Conservation (phyloP, 2,329 filamentous ascomycete genomes). For the Capronia epimyces region DNA sequence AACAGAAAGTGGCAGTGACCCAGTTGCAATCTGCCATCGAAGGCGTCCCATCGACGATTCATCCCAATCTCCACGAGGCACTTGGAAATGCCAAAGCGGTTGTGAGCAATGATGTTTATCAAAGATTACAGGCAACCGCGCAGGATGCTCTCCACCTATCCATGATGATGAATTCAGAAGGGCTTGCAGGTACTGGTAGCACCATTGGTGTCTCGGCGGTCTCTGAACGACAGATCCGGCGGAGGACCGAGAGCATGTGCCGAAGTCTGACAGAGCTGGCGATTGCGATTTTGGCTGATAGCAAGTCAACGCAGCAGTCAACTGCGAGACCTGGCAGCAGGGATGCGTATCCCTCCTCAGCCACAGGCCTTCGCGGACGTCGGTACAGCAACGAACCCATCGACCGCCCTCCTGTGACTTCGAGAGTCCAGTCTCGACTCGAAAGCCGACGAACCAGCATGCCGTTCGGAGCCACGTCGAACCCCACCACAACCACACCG, state of each 20-base stretch:
- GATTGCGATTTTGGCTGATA: conserved; percentile 68
- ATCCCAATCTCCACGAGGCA: conserved; percentile 75
- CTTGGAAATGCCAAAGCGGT: conserved; percentile 69
- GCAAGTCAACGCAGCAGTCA: conserved; percentile 13
- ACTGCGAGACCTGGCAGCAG: conserved; percentile 31
- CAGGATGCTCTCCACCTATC: conserved; percentile 75
- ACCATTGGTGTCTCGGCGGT: conserved; percentile 36
- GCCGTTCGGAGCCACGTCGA: conserved; percentile 13
- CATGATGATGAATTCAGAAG: conserved; percentile 55
- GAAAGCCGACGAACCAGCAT: conserved; percentile 36
- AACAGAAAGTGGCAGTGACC: conserved; percentile 49
- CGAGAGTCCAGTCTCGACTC: conserved; percentile 34
- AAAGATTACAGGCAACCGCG: conserved; percentile 72
- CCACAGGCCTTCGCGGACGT: conserved; percentile 34
- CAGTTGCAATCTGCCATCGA: conserved; percentile 44
- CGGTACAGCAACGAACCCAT: conserved; percentile 39
- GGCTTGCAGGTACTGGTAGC: conserved; percentile 53
- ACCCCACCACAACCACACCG: conserved; percentile 7
- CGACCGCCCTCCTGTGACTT: conserved; percentile 28
- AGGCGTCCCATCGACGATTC: conserved; percentile 45
- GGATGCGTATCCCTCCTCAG: conserved; percentile 30
- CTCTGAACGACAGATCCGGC: conserved; percentile 76
- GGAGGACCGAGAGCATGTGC: conserved; percentile 90
- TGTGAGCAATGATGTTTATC: conserved; percentile 66
- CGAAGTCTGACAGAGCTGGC: conserved; percentile 89